Base-by-base conservation (phyloP, 495 filamentous ascomycete species). In the Podospora australis region DNA sequence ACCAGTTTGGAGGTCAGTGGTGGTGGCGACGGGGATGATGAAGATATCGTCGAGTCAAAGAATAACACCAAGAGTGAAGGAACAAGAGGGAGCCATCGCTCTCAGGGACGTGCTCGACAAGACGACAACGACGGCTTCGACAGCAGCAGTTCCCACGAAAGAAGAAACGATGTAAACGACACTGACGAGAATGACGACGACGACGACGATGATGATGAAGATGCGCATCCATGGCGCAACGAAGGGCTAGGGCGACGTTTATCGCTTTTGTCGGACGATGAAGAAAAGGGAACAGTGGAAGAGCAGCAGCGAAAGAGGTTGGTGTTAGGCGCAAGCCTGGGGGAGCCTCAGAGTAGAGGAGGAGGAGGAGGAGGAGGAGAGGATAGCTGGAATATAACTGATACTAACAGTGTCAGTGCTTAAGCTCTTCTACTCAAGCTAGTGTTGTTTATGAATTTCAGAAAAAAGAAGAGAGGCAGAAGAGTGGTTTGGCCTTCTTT, bases 181-280 rank as follows among this genome's bases (percentile, higher is more conserved):
- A 50, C 53, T 38, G 40, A 29, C n/a, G 49, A 53, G 23, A 34
- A 34, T 10, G 30, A 39, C 5, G 36, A 39, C 36, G 56, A 29
- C 40, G 48, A 38, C 28, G 49, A 49, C 36, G 39, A 40, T 11
- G 50, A 54, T 14, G 55, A 64, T 45, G 54, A 58, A 11, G 58
- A 56, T 30, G 44, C 40, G n/a, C 49, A 64, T 48, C 63, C 63
- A 0, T 66, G 63, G 63, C 52, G 57, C 5, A 50, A 66, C 35
- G 63, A 66, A 30, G 63, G 63, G 11, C 46, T 57, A 35, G 29
- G 29, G 41, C 35, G 24, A 1, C 39, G 26, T 23, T 44, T 39
- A 9, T 24, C 46, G 6, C 39, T 41, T 28, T 19, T 25, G 52
- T 25, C 5, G 38, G 20, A 20, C 6, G 38, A 23, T n/a, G n/a